phyloP scores from a whole-genome alignment of 495 filamentous ascomycete species.

The Penicillium roqueforti region DNA sequence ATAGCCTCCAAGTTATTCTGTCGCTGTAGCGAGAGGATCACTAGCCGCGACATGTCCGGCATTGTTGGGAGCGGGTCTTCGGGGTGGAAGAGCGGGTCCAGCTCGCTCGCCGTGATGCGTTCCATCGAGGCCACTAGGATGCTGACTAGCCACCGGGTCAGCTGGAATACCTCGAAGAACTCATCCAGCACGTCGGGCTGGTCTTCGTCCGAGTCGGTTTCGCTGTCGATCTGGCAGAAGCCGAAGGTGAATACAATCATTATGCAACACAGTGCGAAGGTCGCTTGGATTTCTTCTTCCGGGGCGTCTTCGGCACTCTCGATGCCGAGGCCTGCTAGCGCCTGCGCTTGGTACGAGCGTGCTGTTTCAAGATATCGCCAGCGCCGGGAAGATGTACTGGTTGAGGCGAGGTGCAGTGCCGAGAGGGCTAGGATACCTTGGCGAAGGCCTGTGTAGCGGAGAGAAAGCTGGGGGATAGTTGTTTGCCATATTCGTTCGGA shows the following conservation, averaged over 20 bases:
- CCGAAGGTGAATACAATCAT: conserved; percentile 46
- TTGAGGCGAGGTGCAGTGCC: conserved; percentile 40
- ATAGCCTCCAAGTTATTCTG: conserved; percentile 26
- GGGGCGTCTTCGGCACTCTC: conserved; percentile 23
- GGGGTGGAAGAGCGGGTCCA: conserved; percentile 27
- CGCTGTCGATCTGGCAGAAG: conserved; percentile 29
- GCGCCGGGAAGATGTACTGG: conserved; percentile 12
- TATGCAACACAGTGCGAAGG: conserved; percentile 44
- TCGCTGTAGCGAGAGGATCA: conserved; percentile 27
- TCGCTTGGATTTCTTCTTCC: conserved; percentile 39
- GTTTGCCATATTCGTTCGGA: conserved; percentile 44
- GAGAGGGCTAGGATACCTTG: conserved; percentile 50
- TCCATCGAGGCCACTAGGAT: conserved; percentile 28
- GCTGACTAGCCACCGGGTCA: conserved; percentile 38
- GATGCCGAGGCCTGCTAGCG: conserved; percentile 30
- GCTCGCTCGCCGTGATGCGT: conserved; percentile 34
- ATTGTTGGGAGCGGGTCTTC: conserved; percentile 26
- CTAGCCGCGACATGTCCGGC: conserved; percentile 39
- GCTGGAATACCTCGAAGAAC: conserved; percentile 39
- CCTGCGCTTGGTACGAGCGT: conserved; percentile 38
- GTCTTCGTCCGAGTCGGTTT: conserved; percentile 14
- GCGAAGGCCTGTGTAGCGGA: conserved; percentile 43
- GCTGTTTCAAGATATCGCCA: conserved; percentile 27
- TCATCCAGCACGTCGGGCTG: conserved; percentile 32
- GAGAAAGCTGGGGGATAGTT: conserved; percentile 41